Percentiles rank a stretch among this genome's conserved stretches.
Conservation (phyloP, 1,139 yeast species). For the Williopsis jadinii region DNA sequence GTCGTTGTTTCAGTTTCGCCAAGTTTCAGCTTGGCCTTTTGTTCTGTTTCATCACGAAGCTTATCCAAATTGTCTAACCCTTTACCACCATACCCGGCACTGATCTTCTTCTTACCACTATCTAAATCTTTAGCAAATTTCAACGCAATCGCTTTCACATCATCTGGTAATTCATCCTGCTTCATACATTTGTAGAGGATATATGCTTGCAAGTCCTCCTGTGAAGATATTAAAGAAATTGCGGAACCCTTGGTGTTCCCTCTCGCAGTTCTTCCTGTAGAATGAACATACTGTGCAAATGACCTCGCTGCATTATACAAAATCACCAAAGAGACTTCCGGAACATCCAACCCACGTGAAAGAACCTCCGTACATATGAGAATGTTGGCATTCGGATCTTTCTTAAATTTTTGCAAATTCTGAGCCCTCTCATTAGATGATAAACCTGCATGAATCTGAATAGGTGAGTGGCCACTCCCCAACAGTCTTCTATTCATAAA, state of each 20-base stretch:
- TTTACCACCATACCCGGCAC: slow-evolving; percentile 87
- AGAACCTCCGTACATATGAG: slow-evolving; percentile 90
- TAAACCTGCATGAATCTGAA: slow-evolving; percentile 88
- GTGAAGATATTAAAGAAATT: slow-evolving; percentile 57
- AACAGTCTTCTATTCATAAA: slow-evolving; percentile 49
- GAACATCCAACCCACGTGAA: slow-evolving; percentile 91
- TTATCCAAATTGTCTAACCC: slow-evolving; percentile 81
- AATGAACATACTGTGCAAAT: slow-evolving; percentile 91
- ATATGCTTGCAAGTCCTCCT: slow-evolving; percentile 69
- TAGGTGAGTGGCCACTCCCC: slow-evolving; percentile 49
- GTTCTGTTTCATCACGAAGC: slow-evolving; percentile 51
- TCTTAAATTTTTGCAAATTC: slow-evolving; percentile 68
- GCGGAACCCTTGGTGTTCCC: slow-evolving; percentile 72
- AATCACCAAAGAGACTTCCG: slow-evolving; percentile 69
- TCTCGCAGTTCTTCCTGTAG: slow-evolving; percentile 95
- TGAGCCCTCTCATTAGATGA: slow-evolving; percentile 78
- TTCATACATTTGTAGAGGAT: slow-evolving; percentile 59
- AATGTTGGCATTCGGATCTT: slow-evolving; percentile 42
- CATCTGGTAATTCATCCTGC: slow-evolving; percentile 45
- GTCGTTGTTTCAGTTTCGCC: slow-evolving; percentile 24
- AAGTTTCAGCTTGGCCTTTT: slow-evolving; percentile 39
- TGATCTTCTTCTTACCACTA: slow-evolving; percentile 59
- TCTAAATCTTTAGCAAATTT: slow-evolving; percentile 57
- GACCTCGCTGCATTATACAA: slow-evolving; percentile 89
- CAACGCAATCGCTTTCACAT: slow-evolving; percentile 41